Percentiles rank a stretch among this genome's conserved stretches.
Conservation (phyloP, 208 protist species). For the Leishmania major region DNA sequence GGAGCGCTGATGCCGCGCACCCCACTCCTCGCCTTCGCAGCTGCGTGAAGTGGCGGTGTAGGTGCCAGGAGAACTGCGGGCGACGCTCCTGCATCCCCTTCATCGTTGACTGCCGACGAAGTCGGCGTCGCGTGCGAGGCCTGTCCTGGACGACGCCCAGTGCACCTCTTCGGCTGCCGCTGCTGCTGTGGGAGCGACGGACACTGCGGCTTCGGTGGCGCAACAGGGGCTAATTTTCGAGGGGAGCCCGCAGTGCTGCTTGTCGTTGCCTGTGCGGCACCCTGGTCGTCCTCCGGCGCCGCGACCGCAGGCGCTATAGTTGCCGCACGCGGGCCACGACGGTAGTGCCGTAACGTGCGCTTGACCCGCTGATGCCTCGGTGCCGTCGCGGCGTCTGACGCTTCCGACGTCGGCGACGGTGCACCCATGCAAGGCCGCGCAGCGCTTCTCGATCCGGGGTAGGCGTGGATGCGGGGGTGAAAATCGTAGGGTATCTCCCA, state of each 20-base stretch:
- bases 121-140: neutral
- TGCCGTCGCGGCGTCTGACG: neutral
- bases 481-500: slow-evolving; percentile 63
- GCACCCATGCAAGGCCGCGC: slow-evolving; percentile 27
- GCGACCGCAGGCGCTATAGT: neutral
- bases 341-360: neutral
- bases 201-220: neutral
- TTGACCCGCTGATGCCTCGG: neutral
- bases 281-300: neutral
- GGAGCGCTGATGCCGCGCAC: neutral
- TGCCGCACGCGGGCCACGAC: neutral
- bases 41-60: neutral
- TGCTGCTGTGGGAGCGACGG: neutral
- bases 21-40: neutral
- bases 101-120: neutral
- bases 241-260: neutral
- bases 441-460: slow-evolving; percentile 27
- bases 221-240: neutral
- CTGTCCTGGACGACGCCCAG: neutral
- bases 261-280: neutral
- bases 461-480: slow-evolving; percentile 41
- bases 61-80: neutral
- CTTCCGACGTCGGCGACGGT: neutral
- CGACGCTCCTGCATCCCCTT: neutral
- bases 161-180: neutral